Evolutionary conservation across 176 grass and related monocot species (phyloP), one percentile per base, ranked within the genome.

Genomic region (Pontederia crassipes): DNA sequence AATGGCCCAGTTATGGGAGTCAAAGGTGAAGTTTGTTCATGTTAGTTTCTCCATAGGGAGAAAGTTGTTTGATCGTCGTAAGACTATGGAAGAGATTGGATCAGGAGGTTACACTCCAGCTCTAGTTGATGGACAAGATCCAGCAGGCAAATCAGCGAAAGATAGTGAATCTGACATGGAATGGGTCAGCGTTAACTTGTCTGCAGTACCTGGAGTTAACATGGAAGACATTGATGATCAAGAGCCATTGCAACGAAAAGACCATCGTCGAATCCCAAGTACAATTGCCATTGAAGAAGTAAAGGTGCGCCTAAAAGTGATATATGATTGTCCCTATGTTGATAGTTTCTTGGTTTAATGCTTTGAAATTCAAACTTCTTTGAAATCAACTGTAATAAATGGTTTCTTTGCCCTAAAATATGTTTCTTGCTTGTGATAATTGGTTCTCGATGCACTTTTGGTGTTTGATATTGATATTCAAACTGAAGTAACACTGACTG

Each of bases 201-300:
- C 84, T 67, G 81, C 88, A 59, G 68, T 92, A 67, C 87, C 93
- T 57, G 87, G 88, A 73, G 79, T 98, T 74, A 98, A 57, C 77
- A 92, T 98, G 84, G 93, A 98, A 45, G 93, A 98, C 72, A 72
- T 92, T 70, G 93, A 87, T 74, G 84, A 79, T 47, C 85, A 88
- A 69, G 87, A 82, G 49, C 87, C 88, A 12, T 54, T 53, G 51
- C 61, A 74, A 27, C 86, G 83, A 72, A 98, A 89, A 79, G 93
- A 98, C 9, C 87, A 98, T 87, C 81, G 84, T 2, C 81, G 93
- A 26, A 78, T 98, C 76, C 93, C 93, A 60, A 98, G 93, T 71
- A 92, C 93, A 76, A 92, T 92, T 71, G 93, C 93, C 67, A 98
- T 98, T 12, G 87, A 92, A 84, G 93, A 98, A 92, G 84, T 92